Percentiles rank a stretch among this genome's conserved stretches.
phyloP scores from a whole-genome alignment of 208 protist species.

The Strigomonas culicis region DNA sequence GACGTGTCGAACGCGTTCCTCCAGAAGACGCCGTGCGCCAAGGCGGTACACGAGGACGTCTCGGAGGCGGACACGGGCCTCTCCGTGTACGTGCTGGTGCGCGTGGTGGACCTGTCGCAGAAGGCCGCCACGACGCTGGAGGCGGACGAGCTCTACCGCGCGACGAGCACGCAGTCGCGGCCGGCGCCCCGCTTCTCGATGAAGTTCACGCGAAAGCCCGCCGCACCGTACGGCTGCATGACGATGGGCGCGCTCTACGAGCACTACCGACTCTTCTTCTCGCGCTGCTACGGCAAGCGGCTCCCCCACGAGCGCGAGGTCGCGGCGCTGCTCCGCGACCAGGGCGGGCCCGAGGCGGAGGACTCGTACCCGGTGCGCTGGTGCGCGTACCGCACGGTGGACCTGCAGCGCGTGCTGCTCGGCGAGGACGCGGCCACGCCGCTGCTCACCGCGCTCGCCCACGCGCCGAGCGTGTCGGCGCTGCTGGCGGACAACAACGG shows the following conservation, averaged over 20 bases:
- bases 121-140: conserved; percentile 36
- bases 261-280: conserved; percentile 61
- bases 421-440: conserved; percentile 63
- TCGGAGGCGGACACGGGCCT: conserved; percentile 18
- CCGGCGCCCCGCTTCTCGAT: conserved; percentile 18
- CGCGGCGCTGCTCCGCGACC: conserved; percentile 19
- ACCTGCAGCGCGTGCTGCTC: conserved; percentile 53
- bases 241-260: conserved; percentile 62
- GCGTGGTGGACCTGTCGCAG: conserved; percentile 61
- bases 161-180: conserved; percentile 21
- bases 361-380: conserved; percentile 55
- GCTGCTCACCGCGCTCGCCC: conserved; percentile 58
- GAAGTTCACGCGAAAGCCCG: conserved; percentile 17
- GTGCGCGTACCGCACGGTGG: conserved; percentile 41
- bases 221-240: conserved; percentile 61
- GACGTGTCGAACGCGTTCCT: conserved; percentile 22
- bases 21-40: conserved; percentile 8
- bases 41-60: not conserved
- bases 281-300: conserved; percentile 28
- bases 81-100: conserved; percentile 56
- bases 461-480: conserved; percentile 51
- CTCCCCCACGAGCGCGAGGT: conserved; percentile 37
- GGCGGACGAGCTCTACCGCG: conserved; percentile 33
- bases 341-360: conserved; percentile 12
- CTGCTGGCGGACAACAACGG: conserved; percentile 63